phyloP scores from a whole-genome alignment of 2,329 filamentous ascomycete species.

The Ambrosiella beaveri region DNA sequence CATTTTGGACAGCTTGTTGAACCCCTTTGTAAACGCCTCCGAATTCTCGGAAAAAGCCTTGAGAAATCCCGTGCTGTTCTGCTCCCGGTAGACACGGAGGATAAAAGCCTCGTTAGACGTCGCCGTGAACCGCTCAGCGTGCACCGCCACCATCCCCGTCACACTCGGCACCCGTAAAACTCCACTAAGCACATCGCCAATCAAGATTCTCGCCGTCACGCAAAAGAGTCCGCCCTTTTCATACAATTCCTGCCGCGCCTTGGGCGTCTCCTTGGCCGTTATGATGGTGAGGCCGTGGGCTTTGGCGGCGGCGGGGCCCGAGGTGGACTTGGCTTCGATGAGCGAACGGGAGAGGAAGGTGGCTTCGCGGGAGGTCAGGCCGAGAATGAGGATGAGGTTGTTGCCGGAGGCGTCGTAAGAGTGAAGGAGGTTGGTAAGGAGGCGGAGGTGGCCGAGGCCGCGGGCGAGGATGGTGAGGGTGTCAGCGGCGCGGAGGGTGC shows the following conservation, averaged over 20 bases:
- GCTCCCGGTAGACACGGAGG: slow-evolving; percentile 77
- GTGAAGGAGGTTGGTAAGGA: slow-evolving; percentile 91
- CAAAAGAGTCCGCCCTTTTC: slow-evolving; percentile 78
- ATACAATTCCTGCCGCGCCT: slow-evolving; percentile 86
- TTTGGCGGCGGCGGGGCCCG: slow-evolving; percentile 38
- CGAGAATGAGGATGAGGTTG: slow-evolving; percentile 76
- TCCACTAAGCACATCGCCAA: slow-evolving; percentile 79
- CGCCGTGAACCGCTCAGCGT: slow-evolving; percentile 71
- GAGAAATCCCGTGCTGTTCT: slow-evolving; percentile 83
- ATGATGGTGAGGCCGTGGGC: slow-evolving; percentile 78
- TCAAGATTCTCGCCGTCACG: slow-evolving; percentile 85
- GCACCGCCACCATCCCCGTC: slow-evolving; percentile 71
- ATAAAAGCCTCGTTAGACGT: slow-evolving; percentile 93
- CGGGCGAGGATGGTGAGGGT: slow-evolving; percentile 82
- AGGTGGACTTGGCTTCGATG: slow-evolving; percentile 87
- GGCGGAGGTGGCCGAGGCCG: slow-evolving; percentile 76
- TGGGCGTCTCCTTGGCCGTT: slow-evolving; percentile 85
- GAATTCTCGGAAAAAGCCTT: slow-evolving; percentile 94
- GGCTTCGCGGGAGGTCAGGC: slow-evolving; percentile 85
- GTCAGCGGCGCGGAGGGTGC: slow-evolving; percentile 77
- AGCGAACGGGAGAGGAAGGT: slow-evolving; percentile 91
- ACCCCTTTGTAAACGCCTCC: slow-evolving; percentile 76
- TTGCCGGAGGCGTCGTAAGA: slow-evolving; percentile 92
- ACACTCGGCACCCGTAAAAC: slow-evolving; percentile 69
- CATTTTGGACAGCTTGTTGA: slow-evolving; percentile 74